Evolutionary conservation across 129 eudicot species (phyloP).

Genomic region (Heracleum sosnowskyi): DNA sequence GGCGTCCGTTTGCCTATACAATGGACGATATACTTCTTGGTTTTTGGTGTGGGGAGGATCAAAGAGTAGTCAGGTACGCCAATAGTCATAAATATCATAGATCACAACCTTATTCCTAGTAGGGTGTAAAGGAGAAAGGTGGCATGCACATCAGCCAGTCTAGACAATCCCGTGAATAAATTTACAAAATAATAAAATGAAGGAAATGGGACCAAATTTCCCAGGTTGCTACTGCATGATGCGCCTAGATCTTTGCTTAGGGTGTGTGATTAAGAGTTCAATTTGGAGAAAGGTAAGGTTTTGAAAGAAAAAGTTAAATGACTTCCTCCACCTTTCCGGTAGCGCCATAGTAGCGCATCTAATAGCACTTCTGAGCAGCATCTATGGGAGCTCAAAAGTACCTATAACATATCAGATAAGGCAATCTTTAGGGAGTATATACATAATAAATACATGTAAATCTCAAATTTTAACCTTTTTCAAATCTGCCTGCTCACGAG

Average conservation of each 20-base stretch:
- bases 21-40: background rate
- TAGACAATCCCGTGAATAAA: background rate
- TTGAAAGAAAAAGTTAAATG: background rate
- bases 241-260: background rate
- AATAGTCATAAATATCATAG: background rate
- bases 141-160: background rate
- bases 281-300: background rate
- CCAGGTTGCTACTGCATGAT: background rate
- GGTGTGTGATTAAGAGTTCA: background rate
- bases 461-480: constrained; percentile 35
- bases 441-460: background rate
- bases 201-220: background rate
- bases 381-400: background rate
- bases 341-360: background rate
- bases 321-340: background rate
- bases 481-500: constrained; percentile 67
- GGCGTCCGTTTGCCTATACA: background rate
- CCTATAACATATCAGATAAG: background rate
- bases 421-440: background rate
- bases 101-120: background rate
- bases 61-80: background rate
- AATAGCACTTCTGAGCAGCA: background rate
- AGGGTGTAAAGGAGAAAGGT: background rate
- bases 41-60: background rate
- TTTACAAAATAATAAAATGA: background rate